These are phyloP conservation scores for Rhodotorula kratochvilovae DNA, from an alignment of 768 basidiomycete species.

Conservation along the genomic window DNA sequence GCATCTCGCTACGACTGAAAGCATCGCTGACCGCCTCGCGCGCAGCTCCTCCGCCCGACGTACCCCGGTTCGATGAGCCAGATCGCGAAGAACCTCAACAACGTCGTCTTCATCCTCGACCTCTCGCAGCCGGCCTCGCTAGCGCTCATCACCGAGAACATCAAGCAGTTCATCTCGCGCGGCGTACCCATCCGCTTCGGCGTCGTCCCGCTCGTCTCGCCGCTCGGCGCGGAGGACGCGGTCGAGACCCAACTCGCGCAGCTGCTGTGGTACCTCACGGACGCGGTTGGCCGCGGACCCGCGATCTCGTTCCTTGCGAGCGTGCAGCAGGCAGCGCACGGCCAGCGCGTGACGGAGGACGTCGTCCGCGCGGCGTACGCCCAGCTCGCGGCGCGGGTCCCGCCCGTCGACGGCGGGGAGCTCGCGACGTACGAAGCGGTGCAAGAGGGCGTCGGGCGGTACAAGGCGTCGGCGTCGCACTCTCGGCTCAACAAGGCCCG, in stretches of 20 bases:
- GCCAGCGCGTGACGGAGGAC: not conserved
- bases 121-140: constrained; percentile 62
- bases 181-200: constrained; percentile 78
- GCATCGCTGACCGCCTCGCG: not conserved
- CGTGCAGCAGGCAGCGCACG: constrained; percentile 47
- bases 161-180: constrained; percentile 67
- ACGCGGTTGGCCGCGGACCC: constrained; percentile 60
- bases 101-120: constrained; percentile 75
- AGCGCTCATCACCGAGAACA: constrained; percentile 60
- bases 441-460: not conserved
- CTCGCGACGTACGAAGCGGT: constrained; percentile 20
- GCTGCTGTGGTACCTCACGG: constrained; percentile 64
- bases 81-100: constrained; percentile 74
- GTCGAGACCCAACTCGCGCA: constrained; percentile 66
- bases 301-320: constrained; percentile 61
- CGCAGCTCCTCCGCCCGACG: constrained; percentile 67
- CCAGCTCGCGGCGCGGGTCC: not conserved
- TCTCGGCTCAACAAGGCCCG: constrained; percentile 43
- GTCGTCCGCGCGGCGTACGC: constrained; percentile 13
- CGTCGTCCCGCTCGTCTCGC: constrained; percentile 67
- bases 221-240: constrained; percentile 47
- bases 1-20: too few relatives aligned
- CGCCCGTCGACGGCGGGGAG: not conserved
- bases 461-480: not conserved
- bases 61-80: constrained; percentile 74